Conservation (phyloP, 768 basidiomycete genomes). For the Leccinum boreale region DNA sequence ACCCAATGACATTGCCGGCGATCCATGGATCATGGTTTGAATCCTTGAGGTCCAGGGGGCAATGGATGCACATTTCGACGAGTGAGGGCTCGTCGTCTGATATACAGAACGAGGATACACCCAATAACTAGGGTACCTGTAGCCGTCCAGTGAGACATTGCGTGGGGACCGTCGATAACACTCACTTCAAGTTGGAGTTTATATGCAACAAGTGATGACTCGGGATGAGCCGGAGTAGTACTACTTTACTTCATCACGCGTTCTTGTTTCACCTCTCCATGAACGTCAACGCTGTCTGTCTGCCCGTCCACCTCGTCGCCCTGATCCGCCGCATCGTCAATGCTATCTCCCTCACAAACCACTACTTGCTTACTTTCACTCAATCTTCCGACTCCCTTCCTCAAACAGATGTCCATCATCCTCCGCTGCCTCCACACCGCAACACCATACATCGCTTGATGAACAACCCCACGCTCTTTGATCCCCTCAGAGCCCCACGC, state of each 20-base stretch:
- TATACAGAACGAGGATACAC: not conserved
- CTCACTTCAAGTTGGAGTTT: not conserved
- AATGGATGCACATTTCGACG: not conserved
- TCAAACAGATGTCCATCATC: slow-evolving; percentile 1
- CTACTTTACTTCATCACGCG: too few relatives aligned
- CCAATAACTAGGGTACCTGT: not conserved
- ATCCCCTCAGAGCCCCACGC: slow-evolving; percentile 76
- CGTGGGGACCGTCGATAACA: not conserved
- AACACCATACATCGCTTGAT: slow-evolving; percentile 71
- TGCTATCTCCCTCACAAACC: slow-evolving; percentile 65
- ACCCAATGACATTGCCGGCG: slow-evolving; percentile 34
- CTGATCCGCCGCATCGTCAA: slow-evolving; percentile 66
- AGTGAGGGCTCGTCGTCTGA: not conserved
- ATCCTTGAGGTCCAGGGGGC: slow-evolving; percentile 25
- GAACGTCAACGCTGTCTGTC: slow-evolving; percentile 36
- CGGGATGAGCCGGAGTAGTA: too few relatives aligned
- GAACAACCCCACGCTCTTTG: slow-evolving; percentile 70
- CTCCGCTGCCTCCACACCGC: slow-evolving; percentile 20
- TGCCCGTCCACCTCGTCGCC: slow-evolving; percentile 58
- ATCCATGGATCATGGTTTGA: too few relatives aligned
- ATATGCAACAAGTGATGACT: too few relatives aligned
- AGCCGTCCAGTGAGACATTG: not conserved
- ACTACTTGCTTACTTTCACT: slow-evolving; percentile 20
- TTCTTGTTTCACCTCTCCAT: slow-evolving; percentile 11
- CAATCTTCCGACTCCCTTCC: not conserved